phyloP scores from a whole-genome alignment of 805 yeast species.

The Tetrapisispora phaffii region DNA sequence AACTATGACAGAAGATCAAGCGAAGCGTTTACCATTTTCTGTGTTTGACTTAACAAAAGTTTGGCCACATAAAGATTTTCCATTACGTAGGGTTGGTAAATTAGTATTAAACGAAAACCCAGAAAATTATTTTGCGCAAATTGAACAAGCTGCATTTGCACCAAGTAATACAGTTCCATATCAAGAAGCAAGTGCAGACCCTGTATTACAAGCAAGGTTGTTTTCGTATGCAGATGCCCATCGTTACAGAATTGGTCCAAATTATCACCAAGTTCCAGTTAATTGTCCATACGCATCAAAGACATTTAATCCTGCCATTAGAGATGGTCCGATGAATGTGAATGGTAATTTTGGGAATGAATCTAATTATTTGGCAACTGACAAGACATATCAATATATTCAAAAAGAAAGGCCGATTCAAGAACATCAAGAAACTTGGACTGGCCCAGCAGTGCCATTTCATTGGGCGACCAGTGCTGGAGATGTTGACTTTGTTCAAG shows the following conservation, averaged over 20 bases:
- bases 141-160: conserved; percentile 78
- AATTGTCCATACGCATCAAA: conserved; percentile 63
- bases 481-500: conserved; percentile 67
- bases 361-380: conserved; percentile 62
- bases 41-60: conserved; percentile 86
- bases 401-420: conserved; percentile 33
- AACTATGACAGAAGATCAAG: conserved; percentile 76
- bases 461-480: conserved; percentile 66
- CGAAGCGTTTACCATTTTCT: conserved; percentile 64
- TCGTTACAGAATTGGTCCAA: conserved; percentile 65
- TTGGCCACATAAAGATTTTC: conserved; percentile 84
- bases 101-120: conserved; percentile 75
- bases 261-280: conserved; percentile 80
- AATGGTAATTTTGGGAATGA: conserved; percentile 65
- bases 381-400: conserved; percentile 30
- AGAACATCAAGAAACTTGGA: conserved; percentile 70
- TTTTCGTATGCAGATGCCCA: conserved; percentile 81
- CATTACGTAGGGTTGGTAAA: conserved; percentile 78
- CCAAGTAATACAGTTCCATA: conserved; percentile 82
- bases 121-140: conserved; percentile 76
- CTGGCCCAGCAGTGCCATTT: conserved; percentile 72
- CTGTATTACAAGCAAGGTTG: conserved; percentile 71
- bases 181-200: conserved; percentile 74
- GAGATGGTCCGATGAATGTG: conserved; percentile 73
- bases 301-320: conserved; percentile 57